Conservation (phyloP, 257 asterid species). For the Mitragyna speciosa region DNA sequence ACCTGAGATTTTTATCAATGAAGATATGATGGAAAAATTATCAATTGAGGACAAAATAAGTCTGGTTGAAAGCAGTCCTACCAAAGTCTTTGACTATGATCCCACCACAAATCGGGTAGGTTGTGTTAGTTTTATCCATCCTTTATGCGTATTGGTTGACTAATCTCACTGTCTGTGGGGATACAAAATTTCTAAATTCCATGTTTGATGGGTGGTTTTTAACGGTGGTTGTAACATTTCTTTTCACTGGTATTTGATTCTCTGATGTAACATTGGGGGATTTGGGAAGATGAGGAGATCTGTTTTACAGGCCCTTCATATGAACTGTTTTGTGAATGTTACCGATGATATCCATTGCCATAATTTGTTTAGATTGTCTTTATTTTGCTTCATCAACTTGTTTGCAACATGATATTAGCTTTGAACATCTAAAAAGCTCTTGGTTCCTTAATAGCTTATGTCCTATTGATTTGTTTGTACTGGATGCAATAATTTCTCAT, state of each 20-base stretch:
- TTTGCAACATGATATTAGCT: background rate
- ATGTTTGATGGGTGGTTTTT: background rate
- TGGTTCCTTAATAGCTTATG: background rate
- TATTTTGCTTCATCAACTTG: background rate
- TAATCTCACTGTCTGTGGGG: background rate
- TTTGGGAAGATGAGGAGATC: background rate
- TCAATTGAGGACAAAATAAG: constrained; percentile 59
- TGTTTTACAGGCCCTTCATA: background rate
- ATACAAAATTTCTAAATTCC: background rate
- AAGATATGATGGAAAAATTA: constrained; percentile 80
- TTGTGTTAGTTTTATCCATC: constrained; percentile 6
- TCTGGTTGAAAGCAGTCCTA: constrained; percentile 90
- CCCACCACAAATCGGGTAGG: constrained; percentile 64
- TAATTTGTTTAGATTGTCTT: too few relatives aligned
- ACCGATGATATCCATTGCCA: too few relatives aligned
- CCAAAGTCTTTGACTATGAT: constrained; percentile 79
- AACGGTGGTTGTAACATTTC: background rate
- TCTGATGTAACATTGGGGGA: background rate
- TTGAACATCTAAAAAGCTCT: background rate
- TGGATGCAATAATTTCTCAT: background rate
- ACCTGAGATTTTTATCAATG: constrained; percentile 87
- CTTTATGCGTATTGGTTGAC: background rate
- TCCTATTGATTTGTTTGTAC: background rate
- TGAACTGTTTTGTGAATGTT: too few relatives aligned
- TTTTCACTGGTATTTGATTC: background rate